phyloP scores from a whole-genome alignment of 2,329 filamentous ascomycete genomes.

The Pseudocercospora musae region DNA sequence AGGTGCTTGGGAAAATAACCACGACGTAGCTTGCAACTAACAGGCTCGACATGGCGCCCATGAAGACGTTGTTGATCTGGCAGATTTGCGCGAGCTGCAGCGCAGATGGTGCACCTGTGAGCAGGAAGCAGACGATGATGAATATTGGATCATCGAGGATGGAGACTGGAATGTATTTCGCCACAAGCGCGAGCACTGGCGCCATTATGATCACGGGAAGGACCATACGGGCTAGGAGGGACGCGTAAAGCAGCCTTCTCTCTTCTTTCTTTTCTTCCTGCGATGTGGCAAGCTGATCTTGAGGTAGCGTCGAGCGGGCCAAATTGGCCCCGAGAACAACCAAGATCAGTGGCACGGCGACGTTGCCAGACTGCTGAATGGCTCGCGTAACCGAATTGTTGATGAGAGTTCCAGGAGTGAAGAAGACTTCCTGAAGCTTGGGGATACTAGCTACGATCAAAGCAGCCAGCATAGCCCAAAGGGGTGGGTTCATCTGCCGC shows the following conservation, averaged over 20 bases:
- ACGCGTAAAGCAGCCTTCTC: conserved; percentile 78
- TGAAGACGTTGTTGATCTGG: conserved; percentile 95
- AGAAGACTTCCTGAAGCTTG: conserved; percentile 77
- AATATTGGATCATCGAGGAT: conserved; percentile 98
- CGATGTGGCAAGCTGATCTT: conserved; percentile 60
- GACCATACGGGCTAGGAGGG: conserved; percentile 84
- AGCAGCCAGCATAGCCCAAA: conserved; percentile 95
- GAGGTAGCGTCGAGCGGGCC: conserved; percentile 80
- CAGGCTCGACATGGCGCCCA: conserved; percentile 87
- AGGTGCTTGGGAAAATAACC: conserved; percentile 89
- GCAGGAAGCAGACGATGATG: conserved; percentile 93
- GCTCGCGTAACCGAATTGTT: conserved; percentile 90
- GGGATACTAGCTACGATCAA: conserved; percentile 88
- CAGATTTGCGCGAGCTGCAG: conserved; percentile 96
- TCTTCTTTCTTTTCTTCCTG: conserved; percentile 66
- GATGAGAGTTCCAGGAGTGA: conserved; percentile 82
- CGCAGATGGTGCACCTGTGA: conserved; percentile 89
- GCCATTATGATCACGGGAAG: conserved; percentile 90
- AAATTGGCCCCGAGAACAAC: conserved; percentile 94
- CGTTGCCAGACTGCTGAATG: conserved; percentile 77
- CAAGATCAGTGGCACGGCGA: conserved; percentile 90
- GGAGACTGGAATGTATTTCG: conserved; percentile 87
- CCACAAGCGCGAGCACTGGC: conserved; percentile 77
- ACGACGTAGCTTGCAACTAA: conserved; percentile 96
- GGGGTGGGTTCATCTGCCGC: conserved; percentile 97